Evolutionary conservation across 306 rosid species (phyloP).

Genomic region (Purshia tridentata): DNA sequence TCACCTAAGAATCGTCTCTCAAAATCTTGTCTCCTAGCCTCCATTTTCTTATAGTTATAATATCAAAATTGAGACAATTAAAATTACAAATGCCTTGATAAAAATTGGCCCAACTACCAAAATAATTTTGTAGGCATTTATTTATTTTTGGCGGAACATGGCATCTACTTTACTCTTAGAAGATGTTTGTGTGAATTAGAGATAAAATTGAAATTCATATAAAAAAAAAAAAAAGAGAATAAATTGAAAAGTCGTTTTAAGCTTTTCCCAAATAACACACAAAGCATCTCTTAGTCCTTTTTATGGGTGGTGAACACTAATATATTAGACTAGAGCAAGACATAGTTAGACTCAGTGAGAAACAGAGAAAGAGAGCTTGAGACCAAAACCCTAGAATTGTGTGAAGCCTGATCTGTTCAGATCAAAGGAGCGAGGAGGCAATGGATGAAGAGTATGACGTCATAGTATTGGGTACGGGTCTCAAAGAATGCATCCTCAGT

Average conservation of each 20-base stretch:
- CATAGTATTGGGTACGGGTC: slow-evolving; percentile 87
- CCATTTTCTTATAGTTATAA: no score
- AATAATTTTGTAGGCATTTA: no score
- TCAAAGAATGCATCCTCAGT: slow-evolving; percentile 96
- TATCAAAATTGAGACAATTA: background rate
- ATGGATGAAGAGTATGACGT: slow-evolving; percentile 97
- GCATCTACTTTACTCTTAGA: no score
- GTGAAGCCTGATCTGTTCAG: background rate
- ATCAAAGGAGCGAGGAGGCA: slow-evolving; percentile 13
- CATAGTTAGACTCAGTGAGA: slow-evolving; percentile 4
- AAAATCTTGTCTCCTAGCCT: no score
- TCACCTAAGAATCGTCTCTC: no score
- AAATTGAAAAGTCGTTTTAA: background rate
- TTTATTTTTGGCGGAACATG: no score
- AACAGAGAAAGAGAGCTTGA: background rate
- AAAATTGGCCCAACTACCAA: no score
- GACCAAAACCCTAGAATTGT: slow-evolving; percentile 15
- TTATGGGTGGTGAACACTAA: no score
- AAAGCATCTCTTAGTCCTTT: slow-evolving; percentile 12
- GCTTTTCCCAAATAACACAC: slow-evolving; percentile 4
- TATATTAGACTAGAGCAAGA: background rate
- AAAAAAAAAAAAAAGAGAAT: background rate
- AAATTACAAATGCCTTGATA: no score
- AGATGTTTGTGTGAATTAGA: no score
- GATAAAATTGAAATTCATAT: no score